Evolutionary conservation across 1,284 basidiomycete species (phyloP).

Genomic region (Cryptococcus depauperatus): DNA sequence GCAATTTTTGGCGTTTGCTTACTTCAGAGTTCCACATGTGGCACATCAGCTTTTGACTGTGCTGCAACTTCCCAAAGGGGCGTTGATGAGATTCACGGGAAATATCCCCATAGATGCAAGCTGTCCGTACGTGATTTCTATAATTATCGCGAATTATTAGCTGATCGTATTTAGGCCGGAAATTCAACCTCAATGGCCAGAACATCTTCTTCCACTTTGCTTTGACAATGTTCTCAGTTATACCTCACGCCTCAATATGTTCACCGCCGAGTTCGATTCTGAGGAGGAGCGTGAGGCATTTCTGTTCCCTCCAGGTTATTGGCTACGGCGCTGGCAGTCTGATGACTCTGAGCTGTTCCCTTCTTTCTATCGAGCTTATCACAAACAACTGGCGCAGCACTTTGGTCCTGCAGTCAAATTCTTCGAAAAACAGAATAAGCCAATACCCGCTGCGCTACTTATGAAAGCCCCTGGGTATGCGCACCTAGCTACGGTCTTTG

Average conservation of each 20-base stretch:
- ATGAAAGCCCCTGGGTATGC: slow-evolving; percentile 48
- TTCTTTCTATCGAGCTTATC: slow-evolving; percentile 50
- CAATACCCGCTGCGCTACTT: slow-evolving; percentile 38
- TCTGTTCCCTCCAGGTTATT: slow-evolving; percentile 46
- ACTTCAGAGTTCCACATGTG: slow-evolving; percentile 50
- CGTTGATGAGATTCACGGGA: slow-evolving; percentile 43
- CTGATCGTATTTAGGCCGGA: background rate
- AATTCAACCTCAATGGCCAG: slow-evolving; percentile 32
- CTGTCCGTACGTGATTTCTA: slow-evolving; percentile 13
- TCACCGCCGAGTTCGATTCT: slow-evolving; percentile 28
- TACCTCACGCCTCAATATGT: slow-evolving; percentile 30
- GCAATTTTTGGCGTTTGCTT: slow-evolving; percentile 48
- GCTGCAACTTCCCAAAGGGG: slow-evolving; percentile 46
- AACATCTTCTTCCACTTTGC: slow-evolving; percentile 36
- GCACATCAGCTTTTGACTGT: slow-evolving; percentile 48
- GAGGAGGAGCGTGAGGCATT: slow-evolving; percentile 43
- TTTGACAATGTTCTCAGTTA: slow-evolving; percentile 43
- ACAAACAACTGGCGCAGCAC: slow-evolving; percentile 47
- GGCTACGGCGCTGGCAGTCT: slow-evolving; percentile 47
- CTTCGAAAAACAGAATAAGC: slow-evolving; percentile 30
- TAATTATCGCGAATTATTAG: slow-evolving; percentile 1
- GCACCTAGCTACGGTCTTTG: slow-evolving; percentile 45
- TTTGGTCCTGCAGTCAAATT: slow-evolving; percentile 41
- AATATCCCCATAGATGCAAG: slow-evolving; percentile 21
- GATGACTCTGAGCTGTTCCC: slow-evolving; percentile 51